Percentiles rank a stretch among this genome's conserved stretches.
phyloP scores from a whole-genome alignment of 2,329 filamentous ascomycete species.

The Sporothrix variecibatus region DNA sequence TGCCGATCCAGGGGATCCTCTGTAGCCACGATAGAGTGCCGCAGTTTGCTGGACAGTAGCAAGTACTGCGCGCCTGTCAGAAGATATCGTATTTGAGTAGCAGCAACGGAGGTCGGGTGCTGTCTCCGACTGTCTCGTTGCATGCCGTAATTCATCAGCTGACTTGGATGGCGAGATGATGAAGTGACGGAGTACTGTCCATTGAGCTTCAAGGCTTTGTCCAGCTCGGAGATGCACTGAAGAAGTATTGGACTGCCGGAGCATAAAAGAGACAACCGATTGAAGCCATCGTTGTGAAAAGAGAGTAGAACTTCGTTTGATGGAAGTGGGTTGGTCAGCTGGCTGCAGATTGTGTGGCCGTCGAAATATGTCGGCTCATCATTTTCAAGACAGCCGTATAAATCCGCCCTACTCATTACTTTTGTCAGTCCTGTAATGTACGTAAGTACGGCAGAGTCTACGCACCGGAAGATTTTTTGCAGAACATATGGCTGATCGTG shows the following conservation, averaged over 20 bases:
- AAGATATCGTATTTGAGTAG: conserved; percentile 6
- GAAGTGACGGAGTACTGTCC: background rate
- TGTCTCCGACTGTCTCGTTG: background rate
- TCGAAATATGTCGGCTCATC: conserved; percentile 18
- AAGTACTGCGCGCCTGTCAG: conserved; percentile 16
- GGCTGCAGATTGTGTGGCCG: background rate
- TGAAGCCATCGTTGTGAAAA: background rate
- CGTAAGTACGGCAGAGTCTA: background rate
- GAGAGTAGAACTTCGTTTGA: background rate
- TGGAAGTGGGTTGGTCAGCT: background rate
- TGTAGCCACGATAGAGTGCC: background rate
- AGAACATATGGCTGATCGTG: conserved; percentile 15
- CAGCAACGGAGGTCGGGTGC: background rate
- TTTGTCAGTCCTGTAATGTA: background rate
- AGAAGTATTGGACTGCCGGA: background rate
- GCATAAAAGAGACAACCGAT: background rate
- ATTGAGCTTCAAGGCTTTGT: background rate
- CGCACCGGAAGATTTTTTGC: conserved; percentile 22
- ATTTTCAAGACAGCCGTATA: conserved; percentile 21
- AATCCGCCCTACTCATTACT: conserved; percentile 11
- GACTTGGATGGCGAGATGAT: background rate
- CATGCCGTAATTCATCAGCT: background rate
- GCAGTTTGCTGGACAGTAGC: conserved; percentile 8
- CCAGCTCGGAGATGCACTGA: background rate
- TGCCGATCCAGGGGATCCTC: background rate